Evolutionary conservation across 2,329 filamentous ascomycete genomes (phyloP).

Genomic region (Colletotrichum liriopes): DNA sequence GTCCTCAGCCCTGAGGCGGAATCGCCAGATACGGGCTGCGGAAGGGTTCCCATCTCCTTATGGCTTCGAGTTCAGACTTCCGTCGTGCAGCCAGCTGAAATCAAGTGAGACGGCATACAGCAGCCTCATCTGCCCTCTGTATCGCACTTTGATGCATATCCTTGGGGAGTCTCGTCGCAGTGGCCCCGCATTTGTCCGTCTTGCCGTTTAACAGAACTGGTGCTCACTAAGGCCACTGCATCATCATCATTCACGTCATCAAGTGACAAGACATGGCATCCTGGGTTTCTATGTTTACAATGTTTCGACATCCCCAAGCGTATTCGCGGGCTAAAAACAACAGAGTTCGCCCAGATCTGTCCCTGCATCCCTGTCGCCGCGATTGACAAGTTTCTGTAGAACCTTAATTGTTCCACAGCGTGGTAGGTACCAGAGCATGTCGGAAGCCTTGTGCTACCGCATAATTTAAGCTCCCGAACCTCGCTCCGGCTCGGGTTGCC

Average conservation of each 20-base stretch:
- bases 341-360: background rate
- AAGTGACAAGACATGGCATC: background rate
- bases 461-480: background rate
- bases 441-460: background rate
- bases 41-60: conserved; percentile 4
- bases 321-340: background rate
- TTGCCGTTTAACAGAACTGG: background rate
- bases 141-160: background rate
- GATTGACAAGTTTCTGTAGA: background rate
- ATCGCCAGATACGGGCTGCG: background rate
- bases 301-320: background rate
- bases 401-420: background rate
- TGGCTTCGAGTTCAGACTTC: background rate
- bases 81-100: conserved; percentile 8
- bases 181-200: background rate
- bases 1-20: conserved; percentile 16
- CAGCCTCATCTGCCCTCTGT: background rate
- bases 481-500: background rate
- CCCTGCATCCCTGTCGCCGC: background rate
- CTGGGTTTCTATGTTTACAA: background rate
- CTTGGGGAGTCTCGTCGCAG: background rate
- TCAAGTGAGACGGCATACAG: background rate
- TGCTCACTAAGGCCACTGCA: background rate
- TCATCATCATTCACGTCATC: background rate
- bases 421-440: background rate